Conservation (phyloP, 2,329 filamentous ascomycete species). For the Aspergillus arachidicola region DNA sequence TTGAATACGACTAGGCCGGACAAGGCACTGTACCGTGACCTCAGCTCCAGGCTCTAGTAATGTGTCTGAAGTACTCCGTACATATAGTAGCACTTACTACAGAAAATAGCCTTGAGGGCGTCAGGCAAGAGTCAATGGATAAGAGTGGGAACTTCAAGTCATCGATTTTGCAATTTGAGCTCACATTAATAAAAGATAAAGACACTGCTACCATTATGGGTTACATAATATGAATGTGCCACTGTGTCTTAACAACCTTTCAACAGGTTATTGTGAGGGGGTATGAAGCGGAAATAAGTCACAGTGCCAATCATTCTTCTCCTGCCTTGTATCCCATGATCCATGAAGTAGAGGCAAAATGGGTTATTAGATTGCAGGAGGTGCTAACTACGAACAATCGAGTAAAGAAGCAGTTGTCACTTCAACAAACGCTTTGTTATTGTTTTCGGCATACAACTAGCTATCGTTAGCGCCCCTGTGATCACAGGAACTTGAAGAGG, state of each 20-base stretch:
- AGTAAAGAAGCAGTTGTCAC: conserved; percentile 19
- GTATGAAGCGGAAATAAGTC: conserved; percentile 46
- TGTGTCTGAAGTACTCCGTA: not conserved
- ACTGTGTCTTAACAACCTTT: conserved; percentile 44
- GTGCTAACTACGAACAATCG: conserved; percentile 20
- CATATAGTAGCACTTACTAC: not conserved
- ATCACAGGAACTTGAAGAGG: not conserved
- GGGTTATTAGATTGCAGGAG: conserved; percentile 75
- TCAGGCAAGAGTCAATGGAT: not conserved
- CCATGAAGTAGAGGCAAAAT: conserved; percentile 52
- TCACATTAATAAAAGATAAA: not conserved
- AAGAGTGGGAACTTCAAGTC: not conserved
- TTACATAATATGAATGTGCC: conserved; percentile 32
- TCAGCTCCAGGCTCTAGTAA: not conserved
- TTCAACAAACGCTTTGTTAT: conserved; percentile 61
- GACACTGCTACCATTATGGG: not conserved
- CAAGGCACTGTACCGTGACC: not conserved
- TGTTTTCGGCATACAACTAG: conserved; percentile 70
- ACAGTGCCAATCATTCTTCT: conserved; percentile 56
- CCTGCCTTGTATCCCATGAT: conserved; percentile 71
- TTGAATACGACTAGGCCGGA: not conserved
- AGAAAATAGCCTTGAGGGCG: not conserved
- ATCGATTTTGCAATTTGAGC: not conserved
- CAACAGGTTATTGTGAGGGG: conserved; percentile 37
- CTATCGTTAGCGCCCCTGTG: conserved; percentile 15